Evolutionary conservation across 139 green algal species (phyloP).

Genomic region (Picochlorum sp.): DNA sequence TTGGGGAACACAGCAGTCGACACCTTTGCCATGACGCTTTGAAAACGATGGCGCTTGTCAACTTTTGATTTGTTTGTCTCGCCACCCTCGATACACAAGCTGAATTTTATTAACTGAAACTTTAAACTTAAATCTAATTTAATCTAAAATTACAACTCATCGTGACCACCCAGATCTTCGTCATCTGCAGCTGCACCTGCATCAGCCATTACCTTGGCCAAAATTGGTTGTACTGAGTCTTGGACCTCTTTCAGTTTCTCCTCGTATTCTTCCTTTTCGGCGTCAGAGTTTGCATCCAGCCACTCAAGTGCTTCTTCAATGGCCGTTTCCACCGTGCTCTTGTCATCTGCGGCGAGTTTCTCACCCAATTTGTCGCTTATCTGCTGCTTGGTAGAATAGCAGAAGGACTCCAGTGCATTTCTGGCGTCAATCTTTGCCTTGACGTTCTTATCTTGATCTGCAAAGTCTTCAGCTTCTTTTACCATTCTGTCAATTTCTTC

Average conservation of each 20-base stretch:
- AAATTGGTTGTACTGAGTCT: conserved; percentile 80
- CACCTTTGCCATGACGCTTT: too few species aligned
- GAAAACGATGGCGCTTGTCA: too few species aligned
- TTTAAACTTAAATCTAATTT: neutral
- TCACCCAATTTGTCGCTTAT: conserved; percentile 69
- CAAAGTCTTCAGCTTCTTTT: conserved; percentile 52
- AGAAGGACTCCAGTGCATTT: conserved; percentile 69
- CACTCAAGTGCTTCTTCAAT: conserved; percentile 87
- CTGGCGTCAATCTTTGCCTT: conserved; percentile 55
- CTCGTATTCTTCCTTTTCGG: conserved; percentile 81
- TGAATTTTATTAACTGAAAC: neutral
- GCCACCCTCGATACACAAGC: neutral
- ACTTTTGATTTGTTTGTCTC: too few species aligned
- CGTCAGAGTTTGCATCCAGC: conserved; percentile 39
- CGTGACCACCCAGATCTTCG: conserved; percentile 67
- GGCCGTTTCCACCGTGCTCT: conserved; percentile 69
- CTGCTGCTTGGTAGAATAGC: conserved; percentile 64
- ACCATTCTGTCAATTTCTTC: conserved; percentile 68
- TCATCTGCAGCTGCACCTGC: conserved; percentile 43
- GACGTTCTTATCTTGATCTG: conserved; percentile 36
- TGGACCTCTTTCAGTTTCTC: conserved; percentile 96
- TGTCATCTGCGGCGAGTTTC: conserved; percentile 78
- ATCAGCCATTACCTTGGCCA: conserved; percentile 62
- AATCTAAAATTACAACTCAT: conserved; percentile 65
- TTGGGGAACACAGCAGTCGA: too few species aligned